Base-by-base conservation (phyloP, 1,139 yeast species). In the Komagataea norvegica region DNA sequence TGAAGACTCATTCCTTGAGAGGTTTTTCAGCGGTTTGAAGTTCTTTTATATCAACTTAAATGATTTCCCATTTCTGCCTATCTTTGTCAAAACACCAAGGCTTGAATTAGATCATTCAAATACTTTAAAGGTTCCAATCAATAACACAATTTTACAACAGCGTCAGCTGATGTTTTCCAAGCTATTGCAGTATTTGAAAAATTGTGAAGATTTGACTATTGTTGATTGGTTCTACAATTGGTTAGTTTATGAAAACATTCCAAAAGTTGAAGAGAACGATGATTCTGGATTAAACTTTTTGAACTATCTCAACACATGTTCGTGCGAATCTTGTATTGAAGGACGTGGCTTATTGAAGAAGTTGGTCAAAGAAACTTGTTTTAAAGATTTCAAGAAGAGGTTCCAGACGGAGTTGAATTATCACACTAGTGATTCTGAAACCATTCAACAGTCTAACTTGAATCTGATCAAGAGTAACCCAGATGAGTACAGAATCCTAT, bases 161-260 rank as follows among this genome's bases (percentile, higher is more conserved):
- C 42, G 53, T 16, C 47, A 50, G 19, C 8, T 19, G 17, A 51
- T 55, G 56, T 54, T 51, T 31, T 6, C 30, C 1, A 45, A 49
- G 19, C 16, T 52, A 3, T 23, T 51, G 14, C 14, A 23, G 3
- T 31, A 38, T 13, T 42, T 52, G 24, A 27, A 32, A 9, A 31
- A 41, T 3, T 40, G 46, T 41, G 33, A 47, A 38, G 33, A 42
- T 21, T 25, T 49, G 11, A 38, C 45, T 3, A 43, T 41, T 34
- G 45, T 57, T 11, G 60, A 55, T 34, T 55, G 44, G 40, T 54
- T 55, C 34, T 52, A 54, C 37, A 55, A 49, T 32, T 55, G 58
- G 57, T 40, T 49, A n/a, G 52, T 50, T 13, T 52, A 50, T 33
- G 46, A 45, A 36, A 46, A 45, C 30, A 51, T 50, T 25, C 29